phyloP scores from a whole-genome alignment of 2,329 filamentous ascomycete genomes.

The Hypoxylon sp. region DNA sequence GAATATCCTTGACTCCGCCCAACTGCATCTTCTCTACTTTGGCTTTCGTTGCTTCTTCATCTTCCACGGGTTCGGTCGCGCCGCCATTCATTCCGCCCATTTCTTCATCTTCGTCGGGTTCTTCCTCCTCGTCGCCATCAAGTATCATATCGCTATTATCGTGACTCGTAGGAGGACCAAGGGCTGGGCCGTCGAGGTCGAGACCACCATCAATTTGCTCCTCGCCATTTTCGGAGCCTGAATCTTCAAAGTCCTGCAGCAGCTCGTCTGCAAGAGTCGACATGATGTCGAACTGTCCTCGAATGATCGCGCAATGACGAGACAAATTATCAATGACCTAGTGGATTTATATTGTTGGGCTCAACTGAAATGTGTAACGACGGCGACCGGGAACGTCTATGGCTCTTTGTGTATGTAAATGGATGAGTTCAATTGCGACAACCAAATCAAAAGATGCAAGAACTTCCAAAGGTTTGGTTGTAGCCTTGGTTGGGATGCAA shows the following conservation, averaged over 20 bases:
- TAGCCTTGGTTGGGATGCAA: conserved; percentile 34
- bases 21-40: conserved; percentile 88
- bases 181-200: conserved; percentile 61
- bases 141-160: conserved; percentile 68
- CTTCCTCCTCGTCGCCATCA: conserved; percentile 72
- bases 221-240: conserved; percentile 81
- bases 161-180: conserved; percentile 54
- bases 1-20: conserved; percentile 80
- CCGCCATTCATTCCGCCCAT: conserved; percentile 65
- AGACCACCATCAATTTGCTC: conserved; percentile 66
- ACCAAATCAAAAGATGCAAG: conserved; percentile 23
- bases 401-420: conserved; percentile 23
- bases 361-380: not conserved
- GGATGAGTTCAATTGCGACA: conserved; percentile 32
- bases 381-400: not conserved
- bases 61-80: conserved; percentile 68
- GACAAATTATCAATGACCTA: not conserved
- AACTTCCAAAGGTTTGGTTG: conserved; percentile 25
- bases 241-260: conserved; percentile 91
- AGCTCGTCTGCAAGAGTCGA: conserved; percentile 94
- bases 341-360: not conserved
- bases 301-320: conserved; percentile 2
- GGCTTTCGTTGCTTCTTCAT: conserved; percentile 79
- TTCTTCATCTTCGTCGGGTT: conserved; percentile 73
- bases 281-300: conserved; percentile 67